Percentiles rank a stretch among this genome's conserved stretches.
phyloP scores from a whole-genome alignment of 148 eudicot species.

The Vaccinium corymbosum region DNA sequence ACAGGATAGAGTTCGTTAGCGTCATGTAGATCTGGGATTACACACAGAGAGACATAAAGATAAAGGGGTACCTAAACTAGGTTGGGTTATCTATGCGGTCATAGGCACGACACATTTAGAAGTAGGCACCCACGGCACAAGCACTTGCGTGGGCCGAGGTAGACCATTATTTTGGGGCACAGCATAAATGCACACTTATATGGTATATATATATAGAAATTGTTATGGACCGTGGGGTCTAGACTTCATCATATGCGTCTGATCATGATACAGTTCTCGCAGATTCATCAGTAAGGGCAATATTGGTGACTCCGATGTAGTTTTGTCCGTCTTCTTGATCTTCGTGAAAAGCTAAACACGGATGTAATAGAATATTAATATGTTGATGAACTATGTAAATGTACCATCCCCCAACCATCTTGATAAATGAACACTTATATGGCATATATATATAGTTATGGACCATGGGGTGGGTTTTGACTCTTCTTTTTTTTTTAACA shows the following conservation, averaged over 20 bases:
- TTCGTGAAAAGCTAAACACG: too few species aligned
- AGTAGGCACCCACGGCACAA: not conserved
- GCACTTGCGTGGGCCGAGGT: not conserved
- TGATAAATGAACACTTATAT: too few species aligned
- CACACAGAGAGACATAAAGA: not conserved
- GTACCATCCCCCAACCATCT: too few species aligned
- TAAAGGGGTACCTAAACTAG: not conserved
- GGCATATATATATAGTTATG: too few species aligned
- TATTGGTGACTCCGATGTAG: too few species aligned
- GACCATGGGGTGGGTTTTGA: too few species aligned
- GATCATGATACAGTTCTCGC: not conserved
- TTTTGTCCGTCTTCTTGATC: too few species aligned
- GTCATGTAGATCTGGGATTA: not conserved
- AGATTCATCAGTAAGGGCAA: not conserved
- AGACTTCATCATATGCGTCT: not conserved
- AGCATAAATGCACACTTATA: not conserved
- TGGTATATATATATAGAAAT: too few species aligned
- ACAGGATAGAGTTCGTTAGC: too few species aligned
- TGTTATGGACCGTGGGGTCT: not conserved
- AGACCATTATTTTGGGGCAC: not conserved
- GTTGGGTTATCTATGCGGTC: not conserved
- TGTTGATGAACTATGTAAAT: too few species aligned
- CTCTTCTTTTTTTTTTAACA: too few species aligned
- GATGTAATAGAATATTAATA: too few species aligned
- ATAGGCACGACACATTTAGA: not conserved